A percentile compares a stretch with the other conserved stretches of the same genome.
These are phyloP conservation scores for Cutaneotrichosporon sp. DNA, from an alignment of 1,284 basidiomycete genomes.

Conservation along the genomic window DNA sequence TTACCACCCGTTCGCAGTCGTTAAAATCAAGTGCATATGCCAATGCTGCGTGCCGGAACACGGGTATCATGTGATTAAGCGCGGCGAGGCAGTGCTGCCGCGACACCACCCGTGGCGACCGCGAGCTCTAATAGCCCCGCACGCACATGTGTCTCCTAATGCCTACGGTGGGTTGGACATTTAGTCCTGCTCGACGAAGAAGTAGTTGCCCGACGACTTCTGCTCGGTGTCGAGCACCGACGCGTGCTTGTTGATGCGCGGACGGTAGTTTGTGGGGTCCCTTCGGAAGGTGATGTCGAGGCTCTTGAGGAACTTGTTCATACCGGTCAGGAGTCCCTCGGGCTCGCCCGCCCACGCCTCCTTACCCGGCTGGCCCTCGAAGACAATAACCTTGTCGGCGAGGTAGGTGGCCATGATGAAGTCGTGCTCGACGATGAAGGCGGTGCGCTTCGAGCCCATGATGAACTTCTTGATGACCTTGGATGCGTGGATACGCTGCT, in stretches of 20 bases:
- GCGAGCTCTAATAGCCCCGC: not conserved
- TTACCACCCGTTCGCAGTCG: no score
- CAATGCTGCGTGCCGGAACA: conserved; percentile 3
- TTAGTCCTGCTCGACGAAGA: conserved; percentile 35
- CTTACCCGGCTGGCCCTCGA: conserved; percentile 77
- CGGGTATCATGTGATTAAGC: not conserved
- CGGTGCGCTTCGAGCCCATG: conserved; percentile 89
- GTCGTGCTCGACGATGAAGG: conserved; percentile 55
- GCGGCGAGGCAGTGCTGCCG: not conserved
- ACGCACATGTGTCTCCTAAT: conserved; percentile 2
- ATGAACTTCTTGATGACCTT: conserved; percentile 98
- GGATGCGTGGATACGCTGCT: conserved; percentile 94
- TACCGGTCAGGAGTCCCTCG: conserved; percentile 47
- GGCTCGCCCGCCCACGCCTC: conserved; percentile 68
- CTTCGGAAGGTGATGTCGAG: conserved; percentile 93
- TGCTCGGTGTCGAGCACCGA: conserved; percentile 72
- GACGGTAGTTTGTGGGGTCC: conserved; percentile 85
- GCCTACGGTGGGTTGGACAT: not conserved
- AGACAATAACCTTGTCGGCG: conserved; percentile 94
- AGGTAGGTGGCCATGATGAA: conserved; percentile 74
- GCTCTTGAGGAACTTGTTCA: conserved; percentile 71
- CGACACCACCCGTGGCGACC: not conserved
- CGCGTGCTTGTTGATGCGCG: conserved; percentile 88
- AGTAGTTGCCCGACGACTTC: conserved; percentile 54
- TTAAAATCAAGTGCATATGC: no score